A percentile compares a stretch with the other conserved stretches of the same genome.
Conservation (phyloP, 108 stramenopile species). For the Mayamaea pseudoterrestris region DNA sequence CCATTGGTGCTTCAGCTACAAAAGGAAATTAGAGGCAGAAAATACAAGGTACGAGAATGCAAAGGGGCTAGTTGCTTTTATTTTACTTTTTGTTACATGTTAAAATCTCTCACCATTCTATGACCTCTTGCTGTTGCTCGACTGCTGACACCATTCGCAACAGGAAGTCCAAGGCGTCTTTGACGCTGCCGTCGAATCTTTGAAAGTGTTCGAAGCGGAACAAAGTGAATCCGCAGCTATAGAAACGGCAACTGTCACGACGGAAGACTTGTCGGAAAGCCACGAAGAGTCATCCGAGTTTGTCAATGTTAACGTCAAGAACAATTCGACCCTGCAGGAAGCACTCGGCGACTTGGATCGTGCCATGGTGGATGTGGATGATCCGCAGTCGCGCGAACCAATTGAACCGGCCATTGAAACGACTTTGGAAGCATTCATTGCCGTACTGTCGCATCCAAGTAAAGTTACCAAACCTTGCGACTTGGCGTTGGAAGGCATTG, state of each 20-base stretch:
- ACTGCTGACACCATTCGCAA: too few relatives aligned
- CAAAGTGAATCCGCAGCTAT: background rate
- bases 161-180: constrained; percentile 34
- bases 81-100: background rate
- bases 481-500: constrained; percentile 44
- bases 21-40: constrained; percentile 29
- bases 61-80: background rate
- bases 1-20: constrained; percentile 31
- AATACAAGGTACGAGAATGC: constrained; percentile 19
- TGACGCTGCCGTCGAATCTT: too few relatives aligned
- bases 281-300: background rate
- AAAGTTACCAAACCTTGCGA: constrained; percentile 48
- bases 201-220: background rate
- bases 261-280: background rate
- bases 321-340: background rate
- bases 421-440: constrained; percentile 18
- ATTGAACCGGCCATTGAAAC: constrained; percentile 40
- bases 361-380: constrained; percentile 6
- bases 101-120: background rate
- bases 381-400: constrained; percentile 28
- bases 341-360: background rate
- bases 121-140: too few relatives aligned
- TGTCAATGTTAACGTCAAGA: background rate
- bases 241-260: background rate
- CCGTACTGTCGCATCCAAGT: constrained; percentile 25